Conservation (phyloP, 106 monocot species). For the Apostasia shenzhenica region DNA sequence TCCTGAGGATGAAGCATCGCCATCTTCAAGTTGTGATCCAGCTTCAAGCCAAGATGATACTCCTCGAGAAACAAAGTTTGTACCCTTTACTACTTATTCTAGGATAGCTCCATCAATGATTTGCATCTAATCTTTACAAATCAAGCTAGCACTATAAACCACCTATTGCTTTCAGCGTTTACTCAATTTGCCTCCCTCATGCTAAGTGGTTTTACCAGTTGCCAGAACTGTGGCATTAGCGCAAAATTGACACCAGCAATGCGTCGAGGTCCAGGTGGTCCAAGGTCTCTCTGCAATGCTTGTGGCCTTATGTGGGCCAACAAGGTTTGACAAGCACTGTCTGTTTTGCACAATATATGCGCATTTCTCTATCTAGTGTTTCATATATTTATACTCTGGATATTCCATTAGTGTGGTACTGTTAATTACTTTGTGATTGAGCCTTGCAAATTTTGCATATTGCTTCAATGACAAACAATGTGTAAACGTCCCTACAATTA, state of each 20-base stretch:
- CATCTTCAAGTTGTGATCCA: slow-evolving; percentile 44
- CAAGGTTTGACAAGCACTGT: slow-evolving; percentile 38
- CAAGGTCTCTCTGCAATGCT: slow-evolving; percentile 84
- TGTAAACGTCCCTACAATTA: no score
- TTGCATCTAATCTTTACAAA: neutral
- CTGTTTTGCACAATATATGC: neutral
- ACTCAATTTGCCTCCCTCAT: slow-evolving; percentile 7
- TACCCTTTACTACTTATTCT: slow-evolving; percentile 8
- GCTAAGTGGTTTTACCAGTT: slow-evolving; percentile 33
- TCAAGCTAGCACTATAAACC: neutral
- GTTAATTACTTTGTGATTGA: neutral
- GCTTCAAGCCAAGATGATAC: slow-evolving; percentile 33
- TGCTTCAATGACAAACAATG: no score
- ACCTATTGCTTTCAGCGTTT: neutral
- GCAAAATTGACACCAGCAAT: slow-evolving; percentile 80
- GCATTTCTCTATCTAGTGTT: no score
- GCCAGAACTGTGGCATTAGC: slow-evolving; percentile 74
- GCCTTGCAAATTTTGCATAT: no score
- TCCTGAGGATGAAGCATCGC: slow-evolving; percentile 31
- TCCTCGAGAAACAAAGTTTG: slow-evolving; percentile 49
- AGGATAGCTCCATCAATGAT: neutral
- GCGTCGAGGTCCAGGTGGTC: slow-evolving; percentile 90
- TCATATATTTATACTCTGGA: no score
- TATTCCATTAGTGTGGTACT: neutral
- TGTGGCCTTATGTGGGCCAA: slow-evolving; percentile 97